Conservation (phyloP, 2,329 filamentous ascomycete species). For the Aphanoascus verrucosus region DNA sequence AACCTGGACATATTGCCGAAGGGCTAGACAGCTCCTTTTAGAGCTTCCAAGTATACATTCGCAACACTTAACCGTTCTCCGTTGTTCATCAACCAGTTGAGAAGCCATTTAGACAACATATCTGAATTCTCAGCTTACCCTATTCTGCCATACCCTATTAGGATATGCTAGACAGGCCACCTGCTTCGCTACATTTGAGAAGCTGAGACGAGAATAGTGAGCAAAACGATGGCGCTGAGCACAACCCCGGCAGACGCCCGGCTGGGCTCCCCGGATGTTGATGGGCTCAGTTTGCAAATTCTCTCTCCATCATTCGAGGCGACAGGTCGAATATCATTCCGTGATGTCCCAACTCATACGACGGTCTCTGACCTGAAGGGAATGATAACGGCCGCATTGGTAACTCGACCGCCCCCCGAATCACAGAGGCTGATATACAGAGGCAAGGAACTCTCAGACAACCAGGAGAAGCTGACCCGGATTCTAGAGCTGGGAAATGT, state of each 20-base stretch:
- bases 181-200: not conserved
- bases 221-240: not conserved
- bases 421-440: constrained; percentile 49
- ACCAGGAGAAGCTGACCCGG: constrained; percentile 39
- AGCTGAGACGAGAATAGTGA: not conserved
- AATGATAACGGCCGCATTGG: constrained; percentile 41
- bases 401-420: constrained; percentile 35
- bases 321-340: constrained; percentile 30
- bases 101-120: not conserved
- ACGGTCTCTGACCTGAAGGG: constrained; percentile 45
- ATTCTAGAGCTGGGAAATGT: constrained; percentile 44
- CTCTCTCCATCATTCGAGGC: constrained; percentile 34
- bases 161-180: not conserved
- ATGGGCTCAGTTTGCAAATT: constrained; percentile 25
- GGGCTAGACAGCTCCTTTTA: not conserved
- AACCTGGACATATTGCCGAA: not conserved
- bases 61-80: not conserved
- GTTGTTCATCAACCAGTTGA: not conserved
- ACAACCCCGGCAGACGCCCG: not conserved
- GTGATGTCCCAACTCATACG: constrained; percentile 28
- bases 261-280: not conserved
- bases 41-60: not conserved
- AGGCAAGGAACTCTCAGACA: constrained; percentile 43
- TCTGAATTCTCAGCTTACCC: too few species aligned
- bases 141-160: too few species aligned